These are phyloP conservation scores for Ophiostoma tasmaniense DNA, from an alignment of 2,329 filamentous ascomycete genomes.

Conservation along the genomic window DNA sequence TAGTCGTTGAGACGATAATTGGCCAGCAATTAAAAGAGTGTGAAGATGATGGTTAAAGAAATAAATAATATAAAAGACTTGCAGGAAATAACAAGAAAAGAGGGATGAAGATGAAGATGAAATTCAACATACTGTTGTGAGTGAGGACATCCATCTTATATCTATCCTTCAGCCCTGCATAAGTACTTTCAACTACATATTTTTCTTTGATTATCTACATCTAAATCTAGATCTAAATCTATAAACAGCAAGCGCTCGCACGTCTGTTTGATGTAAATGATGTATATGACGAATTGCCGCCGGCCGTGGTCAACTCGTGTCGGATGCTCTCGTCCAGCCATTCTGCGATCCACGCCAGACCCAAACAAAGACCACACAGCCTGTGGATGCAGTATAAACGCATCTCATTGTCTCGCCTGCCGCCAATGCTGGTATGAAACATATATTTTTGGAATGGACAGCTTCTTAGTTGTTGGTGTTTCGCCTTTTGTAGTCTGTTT, in stretches of 20 bases:
- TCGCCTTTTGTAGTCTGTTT: background rate
- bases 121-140: background rate
- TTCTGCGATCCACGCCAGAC: background rate
- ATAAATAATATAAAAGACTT: background rate
- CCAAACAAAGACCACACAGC: slow-evolving; percentile 11
- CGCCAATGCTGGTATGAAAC: background rate
- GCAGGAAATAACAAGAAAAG: background rate
- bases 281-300: background rate
- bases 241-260: background rate
- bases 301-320: background rate
- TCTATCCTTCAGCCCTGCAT: background rate
- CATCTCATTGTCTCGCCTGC: background rate
- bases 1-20: background rate
- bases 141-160: background rate
- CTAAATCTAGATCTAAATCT: background rate
- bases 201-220: background rate
- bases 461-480: background rate
- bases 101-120: background rate
- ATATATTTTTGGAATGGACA: slow-evolving; percentile 8
- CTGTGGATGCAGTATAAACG: background rate
- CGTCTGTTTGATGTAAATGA: background rate
- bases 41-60: background rate
- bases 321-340: slow-evolving; percentile 7
- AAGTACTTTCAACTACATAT: background rate
- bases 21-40: background rate